phyloP scores from a whole-genome alignment of 306 rosid species.

The Fragaria ananassa region DNA sequence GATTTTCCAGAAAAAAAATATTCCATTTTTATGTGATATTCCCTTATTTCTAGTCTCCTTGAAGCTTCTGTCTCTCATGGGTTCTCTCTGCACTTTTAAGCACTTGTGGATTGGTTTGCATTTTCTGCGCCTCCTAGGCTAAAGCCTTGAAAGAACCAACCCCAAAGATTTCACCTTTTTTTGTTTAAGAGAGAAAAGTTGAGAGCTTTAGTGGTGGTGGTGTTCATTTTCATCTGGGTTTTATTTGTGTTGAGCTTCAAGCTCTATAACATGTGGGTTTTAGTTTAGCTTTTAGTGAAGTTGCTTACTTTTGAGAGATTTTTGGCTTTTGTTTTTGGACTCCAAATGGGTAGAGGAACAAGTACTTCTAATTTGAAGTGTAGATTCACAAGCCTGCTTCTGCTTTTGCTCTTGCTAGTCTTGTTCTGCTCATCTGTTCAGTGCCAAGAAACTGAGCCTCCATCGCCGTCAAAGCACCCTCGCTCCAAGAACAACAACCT shows the following conservation, averaged over 20 bases:
- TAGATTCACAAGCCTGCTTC: slow-evolving; percentile 13
- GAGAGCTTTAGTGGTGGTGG: not conserved
- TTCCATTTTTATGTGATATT: slow-evolving; percentile 33
- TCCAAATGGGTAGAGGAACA: slow-evolving; percentile 39
- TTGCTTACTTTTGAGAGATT: slow-evolving; percentile 18
- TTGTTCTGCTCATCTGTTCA: slow-evolving; percentile 42
- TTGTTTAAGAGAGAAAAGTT: not conserved
- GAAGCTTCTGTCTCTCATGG: slow-evolving; percentile 16
- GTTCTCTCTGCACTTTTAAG: slow-evolving; percentile 17
- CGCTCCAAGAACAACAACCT: slow-evolving; percentile 36
- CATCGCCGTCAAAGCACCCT: slow-evolving; percentile 37
- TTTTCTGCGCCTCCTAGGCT: slow-evolving; percentile 9
- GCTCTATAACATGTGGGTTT: slow-evolving; percentile 9
- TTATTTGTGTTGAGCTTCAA: not conserved
- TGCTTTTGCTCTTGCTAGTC: slow-evolving; percentile 38
- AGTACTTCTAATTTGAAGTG: slow-evolving; percentile 13
- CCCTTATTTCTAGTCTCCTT: not conserved
- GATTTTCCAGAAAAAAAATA: slow-evolving; percentile 48
- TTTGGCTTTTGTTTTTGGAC: slow-evolving; percentile 28
- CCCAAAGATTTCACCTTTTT: slow-evolving; percentile 13
- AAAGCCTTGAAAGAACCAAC: not conserved
- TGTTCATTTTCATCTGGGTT: slow-evolving; percentile 17
- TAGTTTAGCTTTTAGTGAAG: not conserved
- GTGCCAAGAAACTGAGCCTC: slow-evolving; percentile 59
- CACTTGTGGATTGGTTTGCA: slow-evolving; percentile 12